Percentiles rank a stretch among this genome's conserved stretches.
Conservation (phyloP, 2,329 filamentous ascomycete species). For the Aspergillus piperis region DNA sequence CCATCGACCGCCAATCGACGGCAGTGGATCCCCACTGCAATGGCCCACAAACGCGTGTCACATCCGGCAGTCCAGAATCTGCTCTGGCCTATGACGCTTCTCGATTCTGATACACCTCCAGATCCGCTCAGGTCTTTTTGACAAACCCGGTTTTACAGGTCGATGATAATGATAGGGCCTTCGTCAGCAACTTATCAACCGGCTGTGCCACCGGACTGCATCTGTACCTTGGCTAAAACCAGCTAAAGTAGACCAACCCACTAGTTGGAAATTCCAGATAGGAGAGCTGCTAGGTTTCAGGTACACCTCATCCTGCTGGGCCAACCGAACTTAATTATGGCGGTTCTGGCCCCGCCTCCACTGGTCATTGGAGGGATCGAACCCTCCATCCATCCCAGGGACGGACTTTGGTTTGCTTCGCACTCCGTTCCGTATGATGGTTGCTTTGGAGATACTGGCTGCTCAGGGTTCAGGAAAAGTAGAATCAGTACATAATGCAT, state of each 20-base stretch:
- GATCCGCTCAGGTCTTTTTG: not conserved
- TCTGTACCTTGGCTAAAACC: not conserved
- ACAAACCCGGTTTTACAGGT: not conserved
- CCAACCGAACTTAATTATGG: conserved; percentile 7
- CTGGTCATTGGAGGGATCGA: conserved; percentile 1
- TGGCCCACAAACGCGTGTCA: conserved; percentile 41
- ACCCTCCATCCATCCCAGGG: not conserved
- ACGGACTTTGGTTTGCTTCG: not conserved
- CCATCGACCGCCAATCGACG: not conserved
- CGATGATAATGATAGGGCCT: conserved; percentile 6
- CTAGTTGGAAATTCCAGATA: not conserved
- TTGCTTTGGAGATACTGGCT: too few relatives aligned
- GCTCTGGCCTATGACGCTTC: conserved; percentile 2
- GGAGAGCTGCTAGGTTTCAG: conserved; percentile 18
- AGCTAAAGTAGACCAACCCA: not conserved
- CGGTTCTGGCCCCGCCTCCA: conserved; percentile 17
- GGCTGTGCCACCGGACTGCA: not conserved
- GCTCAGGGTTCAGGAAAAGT: not conserved
- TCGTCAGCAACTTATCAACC: not conserved
- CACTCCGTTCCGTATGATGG: not conserved
- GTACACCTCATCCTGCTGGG: conserved; percentile 12
- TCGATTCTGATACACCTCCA: conserved; percentile 6
- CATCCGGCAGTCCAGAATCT: conserved; percentile 11
- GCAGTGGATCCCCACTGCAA: conserved; percentile 9
- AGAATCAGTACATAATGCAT: not conserved